Evolutionary conservation across 371 early-diverging fungal genomes (phyloP).

Genomic region (Mucor mucedo): DNA sequence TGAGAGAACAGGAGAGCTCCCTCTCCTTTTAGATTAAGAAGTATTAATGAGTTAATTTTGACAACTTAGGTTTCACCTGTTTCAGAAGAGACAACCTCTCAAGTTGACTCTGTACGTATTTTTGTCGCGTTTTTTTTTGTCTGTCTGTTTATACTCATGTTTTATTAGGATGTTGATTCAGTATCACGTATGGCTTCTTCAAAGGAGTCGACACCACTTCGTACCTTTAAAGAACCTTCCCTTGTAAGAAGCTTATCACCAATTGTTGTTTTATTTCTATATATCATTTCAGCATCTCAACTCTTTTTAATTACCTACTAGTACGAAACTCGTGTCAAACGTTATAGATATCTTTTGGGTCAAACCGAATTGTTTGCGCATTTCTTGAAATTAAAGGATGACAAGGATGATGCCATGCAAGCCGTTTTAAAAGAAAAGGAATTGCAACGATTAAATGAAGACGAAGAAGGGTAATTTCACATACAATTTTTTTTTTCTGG

Average conservation of each 20-base stretch:
- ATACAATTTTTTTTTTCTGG: background rate
- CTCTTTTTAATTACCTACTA: conserved; percentile 12
- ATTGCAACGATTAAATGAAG: conserved; percentile 36
- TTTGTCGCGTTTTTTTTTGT: conserved; percentile 1
- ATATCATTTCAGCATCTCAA: background rate
- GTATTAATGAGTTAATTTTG: too few species aligned
- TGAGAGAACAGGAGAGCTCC: background rate
- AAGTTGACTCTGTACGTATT: conserved; percentile 27
- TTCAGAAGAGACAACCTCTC: conserved; percentile 17
- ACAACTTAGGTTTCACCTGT: conserved; percentile 20
- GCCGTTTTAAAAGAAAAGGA: conserved; percentile 50
- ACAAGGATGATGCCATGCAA: conserved; percentile 49
- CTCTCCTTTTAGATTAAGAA: too few species aligned
- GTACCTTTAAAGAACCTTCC: conserved; percentile 30
- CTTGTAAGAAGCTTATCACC: conserved; percentile 18
- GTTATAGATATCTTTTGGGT: conserved; percentile 87
- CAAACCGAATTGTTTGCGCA: conserved; percentile 82
- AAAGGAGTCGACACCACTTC: conserved; percentile 30
- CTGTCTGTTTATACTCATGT: background rate
- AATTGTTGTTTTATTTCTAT: background rate
- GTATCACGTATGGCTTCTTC: conserved; percentile 13
- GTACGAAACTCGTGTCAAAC: conserved; percentile 51
- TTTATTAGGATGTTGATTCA: conserved; percentile 25
- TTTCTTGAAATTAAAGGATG: conserved; percentile 65
- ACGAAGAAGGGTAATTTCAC: conserved; percentile 43